Conservation (phyloP, 257 asterid genomes). For the Vinca minor region DNA sequence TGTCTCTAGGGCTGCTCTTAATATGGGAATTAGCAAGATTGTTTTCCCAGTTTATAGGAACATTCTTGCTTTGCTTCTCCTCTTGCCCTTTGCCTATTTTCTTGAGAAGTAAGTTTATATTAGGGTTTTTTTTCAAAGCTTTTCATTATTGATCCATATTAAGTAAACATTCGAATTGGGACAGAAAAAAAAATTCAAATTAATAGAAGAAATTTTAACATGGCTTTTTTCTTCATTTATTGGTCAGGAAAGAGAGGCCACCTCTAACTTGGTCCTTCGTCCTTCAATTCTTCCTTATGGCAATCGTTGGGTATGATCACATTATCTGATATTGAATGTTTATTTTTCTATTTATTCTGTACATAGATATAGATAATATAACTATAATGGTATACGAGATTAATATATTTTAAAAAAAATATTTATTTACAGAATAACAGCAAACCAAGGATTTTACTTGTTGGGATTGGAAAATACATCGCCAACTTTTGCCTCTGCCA, state of each 20-base stretch:
- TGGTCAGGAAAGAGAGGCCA: constrained; percentile 86
- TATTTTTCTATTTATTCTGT: too few species aligned
- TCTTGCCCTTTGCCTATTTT: constrained; percentile 89
- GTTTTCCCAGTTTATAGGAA: constrained; percentile 91
- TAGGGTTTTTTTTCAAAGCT: too few species aligned
- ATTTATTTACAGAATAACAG: constrained; percentile 54
- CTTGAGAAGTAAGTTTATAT: constrained; percentile 60
- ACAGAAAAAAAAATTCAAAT: too few species aligned
- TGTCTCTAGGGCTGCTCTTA: constrained; percentile 87
- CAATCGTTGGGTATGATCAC: constrained; percentile 92
- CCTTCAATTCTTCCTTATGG: constrained; percentile 87
- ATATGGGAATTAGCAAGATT: constrained; percentile 98
- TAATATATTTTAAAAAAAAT: neutral
- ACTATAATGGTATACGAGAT: neutral
- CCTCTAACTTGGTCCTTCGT: constrained; percentile 57
- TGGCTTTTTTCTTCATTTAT: constrained; percentile 12
- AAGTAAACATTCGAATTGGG: too few species aligned
- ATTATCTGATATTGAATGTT: too few species aligned
- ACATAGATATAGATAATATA: too few species aligned
- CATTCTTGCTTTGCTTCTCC: constrained; percentile 83
- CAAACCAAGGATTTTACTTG: constrained; percentile 91
- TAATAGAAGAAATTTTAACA: too few species aligned
- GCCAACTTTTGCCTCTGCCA: constrained; percentile 95
- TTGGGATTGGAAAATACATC: constrained; percentile 92
- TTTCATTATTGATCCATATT: too few species aligned